Conservation (phyloP, 106 monocot genomes). For the Chionographis japonica region DNA sequence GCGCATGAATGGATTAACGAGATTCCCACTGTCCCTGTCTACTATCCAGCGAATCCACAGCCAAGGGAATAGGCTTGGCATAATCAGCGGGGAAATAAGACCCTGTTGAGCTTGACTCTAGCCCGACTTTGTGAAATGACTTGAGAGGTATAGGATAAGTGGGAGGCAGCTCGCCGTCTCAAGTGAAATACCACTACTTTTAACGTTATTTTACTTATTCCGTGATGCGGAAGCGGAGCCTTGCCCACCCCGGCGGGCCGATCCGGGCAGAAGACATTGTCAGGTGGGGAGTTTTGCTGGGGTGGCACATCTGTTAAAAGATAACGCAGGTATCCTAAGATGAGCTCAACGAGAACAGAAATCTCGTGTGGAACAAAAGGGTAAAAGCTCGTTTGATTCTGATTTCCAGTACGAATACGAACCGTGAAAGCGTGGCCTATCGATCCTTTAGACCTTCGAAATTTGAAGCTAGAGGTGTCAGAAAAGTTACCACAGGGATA, state of each 20-base stretch:
- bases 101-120: slow-evolving; percentile 30
- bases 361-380: too few species aligned
- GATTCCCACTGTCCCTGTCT: slow-evolving; percentile 78
- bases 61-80: slow-evolving; percentile 43
- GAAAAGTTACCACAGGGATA: slow-evolving; percentile 98
- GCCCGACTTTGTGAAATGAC: slow-evolving; percentile 14
- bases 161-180: slow-evolving; percentile 24
- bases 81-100: slow-evolving; percentile 37
- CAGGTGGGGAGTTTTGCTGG: too few species aligned
- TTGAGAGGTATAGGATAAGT: slow-evolving; percentile 29
- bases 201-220: slow-evolving; percentile 31
- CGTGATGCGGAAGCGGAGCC: too few species aligned
- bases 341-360: too few species aligned
- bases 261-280: too few species aligned
- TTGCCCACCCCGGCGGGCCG: too few species aligned
- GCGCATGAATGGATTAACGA: too few species aligned
- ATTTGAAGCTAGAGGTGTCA: slow-evolving; percentile 99
- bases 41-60: slow-evolving; percentile 76
- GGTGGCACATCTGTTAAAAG: too few species aligned
- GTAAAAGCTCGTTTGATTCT: slow-evolving; percentile 84
- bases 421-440: slow-evolving; percentile 76
- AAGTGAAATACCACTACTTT: slow-evolving; percentile 27
- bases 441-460: slow-evolving; percentile 75
- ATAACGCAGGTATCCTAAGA: too few species aligned
- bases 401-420: slow-evolving; percentile 68